Base-by-base conservation (phyloP, 2,329 filamentous ascomycete species). In the Cordyceps cicadae region DNA sequence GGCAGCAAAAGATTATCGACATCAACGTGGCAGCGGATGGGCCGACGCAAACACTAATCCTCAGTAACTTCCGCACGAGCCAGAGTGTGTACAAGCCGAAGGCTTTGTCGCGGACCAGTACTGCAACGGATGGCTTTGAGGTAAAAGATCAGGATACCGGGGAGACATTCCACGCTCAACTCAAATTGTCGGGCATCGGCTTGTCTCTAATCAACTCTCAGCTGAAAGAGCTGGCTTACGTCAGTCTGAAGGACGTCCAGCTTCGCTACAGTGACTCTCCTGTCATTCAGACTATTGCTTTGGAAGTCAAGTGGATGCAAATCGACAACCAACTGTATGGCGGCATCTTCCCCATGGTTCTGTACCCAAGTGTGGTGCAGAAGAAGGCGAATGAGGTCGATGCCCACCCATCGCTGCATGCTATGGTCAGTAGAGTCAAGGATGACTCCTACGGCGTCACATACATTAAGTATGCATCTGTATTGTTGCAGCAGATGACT, bases 311-410 rank as follows among this genome's bases (percentile, higher is more conserved):
- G 73, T 99, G 95, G 95, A 94, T 99, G 32, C 94, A 99, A 74
- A 90, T 99, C 67, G 94, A 99, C 75, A 99, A 99, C 68, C 94
- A 99, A 73, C 84, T 99, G 15, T 99, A 99, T 69, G 95, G 95
- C 32, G 94, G 95, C 29, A 92, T 99, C 67, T 99, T 99, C 80
- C 94, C 94, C 0, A 96, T 99, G 76, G 86, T 99, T 34, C 80
- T 99, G 61, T 99, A 99, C 71, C 94, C 94, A 6, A 97, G 92
- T 74, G 94, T 99, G 11, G 94, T 99, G 17, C 93, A 94, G 0
- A 97, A 97, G 81, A 94, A 92, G 65, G 92, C 91, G 41, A 92
- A 94, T 70, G 94, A 99, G 73, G 94, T 96, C 71, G 94, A 97
- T 65, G 88, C 92, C 0, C 94, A 97, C 74, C 94, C 94, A 0